These are phyloP conservation scores for Haplosporangium sp. DNA, from an alignment of 371 early-diverging fungal genomes.

Conservation along the genomic window DNA sequence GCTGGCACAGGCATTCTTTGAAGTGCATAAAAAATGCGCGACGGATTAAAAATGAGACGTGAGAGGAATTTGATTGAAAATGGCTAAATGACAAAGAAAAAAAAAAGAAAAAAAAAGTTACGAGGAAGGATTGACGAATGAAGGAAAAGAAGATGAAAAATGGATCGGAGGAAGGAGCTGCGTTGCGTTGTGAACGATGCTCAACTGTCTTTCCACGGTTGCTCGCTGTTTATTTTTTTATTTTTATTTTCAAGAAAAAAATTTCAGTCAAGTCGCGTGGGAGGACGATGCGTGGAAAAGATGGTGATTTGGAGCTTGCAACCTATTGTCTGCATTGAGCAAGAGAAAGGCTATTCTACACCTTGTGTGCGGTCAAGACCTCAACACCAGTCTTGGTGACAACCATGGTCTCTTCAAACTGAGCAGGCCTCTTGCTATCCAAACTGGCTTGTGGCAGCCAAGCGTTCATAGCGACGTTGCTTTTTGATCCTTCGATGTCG, in stretches of 20 bases:
- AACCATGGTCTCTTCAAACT: constrained; percentile 98
- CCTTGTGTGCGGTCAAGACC: constrained; percentile 74
- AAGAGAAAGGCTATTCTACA: not conserved
- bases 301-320: too few relatives aligned
- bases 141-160: not conserved
- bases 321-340: too few relatives aligned
- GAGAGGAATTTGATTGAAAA: not conserved
- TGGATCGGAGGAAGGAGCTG: not conserved
- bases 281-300: too few relatives aligned
- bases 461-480: too few relatives aligned
- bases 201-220: too few relatives aligned
- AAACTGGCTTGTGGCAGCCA: too few relatives aligned
- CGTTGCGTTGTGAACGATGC: too few relatives aligned
- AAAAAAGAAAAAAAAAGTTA: not conserved
- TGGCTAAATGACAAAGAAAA: not conserved
- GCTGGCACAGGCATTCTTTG: constrained; percentile 34
- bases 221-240: too few relatives aligned
- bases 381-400: constrained; percentile 95
- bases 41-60: not conserved
- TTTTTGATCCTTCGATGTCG: too few relatives aligned
- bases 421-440: constrained; percentile 97
- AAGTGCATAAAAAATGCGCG: not conserved
- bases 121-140: not conserved
- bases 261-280: too few relatives aligned
- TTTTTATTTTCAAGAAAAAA: too few relatives aligned